These are phyloP conservation scores for Pseudogymnoascus sp. DNA, from an alignment of 2,329 filamentous ascomycete species.

Conservation along the genomic window DNA sequence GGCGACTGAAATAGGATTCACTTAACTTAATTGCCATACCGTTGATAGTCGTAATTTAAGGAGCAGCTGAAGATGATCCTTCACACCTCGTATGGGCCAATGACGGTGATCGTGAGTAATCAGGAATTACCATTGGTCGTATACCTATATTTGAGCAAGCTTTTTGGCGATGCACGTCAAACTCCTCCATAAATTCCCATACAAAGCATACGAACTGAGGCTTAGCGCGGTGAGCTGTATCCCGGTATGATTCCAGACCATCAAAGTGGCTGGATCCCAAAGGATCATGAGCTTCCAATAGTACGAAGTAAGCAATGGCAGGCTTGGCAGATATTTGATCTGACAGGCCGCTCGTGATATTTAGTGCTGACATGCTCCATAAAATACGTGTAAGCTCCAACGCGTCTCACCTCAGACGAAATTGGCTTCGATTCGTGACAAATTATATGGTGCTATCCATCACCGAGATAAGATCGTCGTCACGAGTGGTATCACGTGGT, in stretches of 20 bases:
- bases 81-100: not conserved
- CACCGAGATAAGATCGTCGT: not conserved
- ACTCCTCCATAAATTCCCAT: not conserved
- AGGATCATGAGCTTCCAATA: not conserved
- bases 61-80: not conserved
- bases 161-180: not conserved
- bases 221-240: not conserved
- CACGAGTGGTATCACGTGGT: not conserved
- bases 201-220: not conserved
- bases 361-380: conserved; percentile 1
- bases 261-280: not conserved
- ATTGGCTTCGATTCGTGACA: not conserved
- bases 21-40: too few relatives aligned
- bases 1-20: not conserved
- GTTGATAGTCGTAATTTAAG: not conserved
- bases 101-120: not conserved
- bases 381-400: not conserved
- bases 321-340: not conserved
- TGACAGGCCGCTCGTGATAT: not conserved
- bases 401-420: conserved; percentile 2
- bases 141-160: not conserved
- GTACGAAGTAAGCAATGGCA: not conserved
- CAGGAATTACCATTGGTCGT: not conserved
- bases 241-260: not conserved
- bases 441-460: not conserved